Evolutionary conservation across 2,329 filamentous ascomycete genomes (phyloP), one percentile per base, ranked within the genome.

Genomic region (Fusarium sp.): DNA sequence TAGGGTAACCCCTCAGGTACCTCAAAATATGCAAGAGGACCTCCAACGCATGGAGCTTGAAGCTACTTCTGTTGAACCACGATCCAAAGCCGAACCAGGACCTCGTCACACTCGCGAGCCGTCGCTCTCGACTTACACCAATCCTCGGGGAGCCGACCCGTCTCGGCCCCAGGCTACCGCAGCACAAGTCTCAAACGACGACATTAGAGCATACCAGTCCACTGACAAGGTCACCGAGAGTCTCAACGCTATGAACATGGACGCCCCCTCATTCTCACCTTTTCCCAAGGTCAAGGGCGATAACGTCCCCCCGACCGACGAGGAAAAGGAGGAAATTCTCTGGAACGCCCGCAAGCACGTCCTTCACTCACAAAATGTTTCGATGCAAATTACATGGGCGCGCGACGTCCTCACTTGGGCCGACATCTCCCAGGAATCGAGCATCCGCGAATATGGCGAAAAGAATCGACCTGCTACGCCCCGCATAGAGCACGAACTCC

Each of bases 341-440:
- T 95, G 96, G 80, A 90, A 89, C 74, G 92, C 93, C 31, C 88
- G 94, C 53, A 80, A 91, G 60, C 86, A 91, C 57, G 94, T 98
- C 32, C 83, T 99, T 63, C 92, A 93, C 73, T 97, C 93, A 42
- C 96, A 96, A 72, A 93, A 99, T 75, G 92, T 96, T 44, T 90
- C 96, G 69, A 96, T 96, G 88, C 95, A 99, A 80, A 85, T 99
- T 71, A 92, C 92, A 59, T 99, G 95, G 95, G 94, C 95, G 36
- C 91, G 96, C 73, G 95, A 98, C 77, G 90, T 93, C 40, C 83
- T 99, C 57, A 87, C 89, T 49, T 97, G 93, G 81, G 92, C 94
- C 29, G 94, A 97, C 72, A 89, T 93, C 54, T 86, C 91, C 44
- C 85, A 89, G 72, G 89, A 96, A 69, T 89, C 93, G 58, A 87